Base-by-base conservation (phyloP, 495 filamentous ascomycete species). In the Penicillium egyptiacum region DNA sequence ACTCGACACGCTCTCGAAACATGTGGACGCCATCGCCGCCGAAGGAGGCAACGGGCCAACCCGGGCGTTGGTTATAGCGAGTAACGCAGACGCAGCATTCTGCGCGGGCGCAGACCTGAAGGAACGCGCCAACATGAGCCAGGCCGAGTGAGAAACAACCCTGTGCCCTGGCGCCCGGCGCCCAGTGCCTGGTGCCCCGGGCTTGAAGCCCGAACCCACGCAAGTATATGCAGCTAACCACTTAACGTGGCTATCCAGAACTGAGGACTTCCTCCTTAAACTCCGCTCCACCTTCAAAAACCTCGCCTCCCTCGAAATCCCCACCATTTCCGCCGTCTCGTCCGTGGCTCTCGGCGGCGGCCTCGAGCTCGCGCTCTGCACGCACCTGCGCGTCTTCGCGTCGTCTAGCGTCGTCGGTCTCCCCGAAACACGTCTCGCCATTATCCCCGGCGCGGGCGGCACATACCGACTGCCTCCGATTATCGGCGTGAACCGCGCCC, bases 41-140 rank as follows among this genome's bases (percentile, higher is more conserved):
- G 89, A 95, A 65, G 85, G 83, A 43, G 83, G 84, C 39, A 75
- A 74, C 8, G 81, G 83, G 10, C 70, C 78, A 0, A 96, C 92
- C 9, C 75, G 94, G 42, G 91, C 86, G 0, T 63, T 98, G 62
- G 83, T 98, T 19, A 57, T 98, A 2, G 87, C 86, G 12, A 91
- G 87, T 59, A 89, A 88, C 7, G 77, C 87, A 17, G 90, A 96
- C 41, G 76, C 81, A 3, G 85, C 84, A 51, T 98, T 98, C 73
- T 98, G 93, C 73, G 91, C 95, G 0, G 94, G 94, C 30, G 94
- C 94, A 1, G 93, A 98, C 62, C 70, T 98, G 55, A 98, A 96
- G 67, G 94, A 97, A 77, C 79, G 93, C 20, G 81, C 80, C 31
- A 79, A 75, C 0, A 91, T 98, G 70, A 88, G 81, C 4, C 76